These are phyloP conservation scores for Penicillium aurantiogriseum DNA, from an alignment of 2,329 filamentous ascomycete genomes.

Conservation along the genomic window DNA sequence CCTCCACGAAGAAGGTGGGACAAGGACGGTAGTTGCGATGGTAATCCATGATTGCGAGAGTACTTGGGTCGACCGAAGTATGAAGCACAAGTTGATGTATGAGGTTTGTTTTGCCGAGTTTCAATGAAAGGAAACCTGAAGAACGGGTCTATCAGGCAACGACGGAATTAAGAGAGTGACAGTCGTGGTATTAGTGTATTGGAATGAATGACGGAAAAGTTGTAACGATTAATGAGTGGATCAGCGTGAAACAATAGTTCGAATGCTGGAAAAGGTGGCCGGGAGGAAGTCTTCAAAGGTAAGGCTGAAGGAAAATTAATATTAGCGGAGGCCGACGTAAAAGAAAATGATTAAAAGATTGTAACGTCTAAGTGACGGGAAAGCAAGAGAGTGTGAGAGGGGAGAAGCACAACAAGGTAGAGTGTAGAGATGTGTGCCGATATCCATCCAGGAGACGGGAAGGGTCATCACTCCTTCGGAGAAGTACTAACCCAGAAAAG, in stretches of 20 bases:
- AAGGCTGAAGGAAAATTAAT: constrained; percentile 33
- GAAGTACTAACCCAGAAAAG: constrained; percentile 44
- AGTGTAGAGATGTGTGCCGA: constrained; percentile 14
- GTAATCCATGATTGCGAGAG: constrained; percentile 53
- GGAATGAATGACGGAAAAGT: constrained; percentile 56
- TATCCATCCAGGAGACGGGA: constrained; percentile 14
- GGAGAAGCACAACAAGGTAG: constrained; percentile 8
- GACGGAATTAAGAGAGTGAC: constrained; percentile 52
- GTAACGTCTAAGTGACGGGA: background rate
- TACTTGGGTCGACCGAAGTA: constrained; percentile 3
- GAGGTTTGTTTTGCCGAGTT: constrained; percentile 21
- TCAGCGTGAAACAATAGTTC: constrained; percentile 44
- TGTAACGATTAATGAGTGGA: constrained; percentile 52
- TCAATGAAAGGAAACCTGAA: constrained; percentile 47
- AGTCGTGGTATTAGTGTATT: constrained; percentile 45
- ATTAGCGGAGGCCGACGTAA: constrained; percentile 29
- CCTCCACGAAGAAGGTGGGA: constrained; percentile 68
- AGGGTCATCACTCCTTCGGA: constrained; percentile 27
- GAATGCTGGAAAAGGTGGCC: constrained; percentile 31
- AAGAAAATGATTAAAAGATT: constrained; percentile 13
- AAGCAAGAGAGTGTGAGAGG: constrained; percentile 5
- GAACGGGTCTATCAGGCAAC: constrained; percentile 37
- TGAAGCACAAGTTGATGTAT: constrained; percentile 10
- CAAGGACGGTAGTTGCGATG: constrained; percentile 61
- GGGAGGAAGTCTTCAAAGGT: constrained; percentile 30